phyloP scores from a whole-genome alignment of 495 filamentous ascomycete species.

The Chaetomium cochliodes region DNA sequence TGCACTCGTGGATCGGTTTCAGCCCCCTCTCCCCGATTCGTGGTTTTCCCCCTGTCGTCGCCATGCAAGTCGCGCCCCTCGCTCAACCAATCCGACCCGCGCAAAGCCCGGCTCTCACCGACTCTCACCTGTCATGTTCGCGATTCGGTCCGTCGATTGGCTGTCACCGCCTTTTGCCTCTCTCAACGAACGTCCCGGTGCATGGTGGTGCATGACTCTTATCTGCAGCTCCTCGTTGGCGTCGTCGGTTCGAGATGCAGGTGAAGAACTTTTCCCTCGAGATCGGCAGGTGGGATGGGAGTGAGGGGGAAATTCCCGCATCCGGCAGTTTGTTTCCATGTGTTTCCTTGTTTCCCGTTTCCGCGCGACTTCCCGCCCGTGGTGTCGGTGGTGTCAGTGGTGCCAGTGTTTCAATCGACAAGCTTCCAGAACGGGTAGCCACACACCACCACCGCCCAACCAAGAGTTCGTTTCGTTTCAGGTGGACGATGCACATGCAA shows the following conservation, averaged over 20 bases:
- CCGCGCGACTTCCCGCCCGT: neutral
- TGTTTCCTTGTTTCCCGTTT: constrained; percentile 7
- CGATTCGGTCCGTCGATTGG: constrained; percentile 21
- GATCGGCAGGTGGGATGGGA: neutral
- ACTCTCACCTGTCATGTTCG: constrained; percentile 20
- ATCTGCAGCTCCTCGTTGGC: neutral
- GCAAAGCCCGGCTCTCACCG: constrained; percentile 2
- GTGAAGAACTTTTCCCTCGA: neutral
- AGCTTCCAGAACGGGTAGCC: constrained; percentile 9
- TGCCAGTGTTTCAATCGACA: constrained; percentile 7
- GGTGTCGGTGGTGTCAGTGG: too few relatives aligned
- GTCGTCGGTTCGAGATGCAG: constrained; percentile 12
- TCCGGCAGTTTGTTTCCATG: constrained; percentile 14
- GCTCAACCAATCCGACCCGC: constrained; percentile 13
- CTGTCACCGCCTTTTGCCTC: constrained; percentile 1
- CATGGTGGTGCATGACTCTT: constrained; percentile 16
- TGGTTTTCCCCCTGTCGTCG: neutral
- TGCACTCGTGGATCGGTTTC: constrained; percentile 12
- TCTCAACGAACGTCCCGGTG: constrained; percentile 4
- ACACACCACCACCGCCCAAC: constrained; percentile 1
- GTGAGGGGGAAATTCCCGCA: constrained; percentile 14
- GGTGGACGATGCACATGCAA: constrained; percentile 10
- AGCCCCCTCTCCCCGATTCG: constrained; percentile 17
- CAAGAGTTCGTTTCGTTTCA: constrained; percentile 10
- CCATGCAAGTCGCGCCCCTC: constrained; percentile 14